These are phyloP conservation scores for Candolleomyces eurysporus DNA, from an alignment of 768 basidiomycete genomes.

Conservation along the genomic window DNA sequence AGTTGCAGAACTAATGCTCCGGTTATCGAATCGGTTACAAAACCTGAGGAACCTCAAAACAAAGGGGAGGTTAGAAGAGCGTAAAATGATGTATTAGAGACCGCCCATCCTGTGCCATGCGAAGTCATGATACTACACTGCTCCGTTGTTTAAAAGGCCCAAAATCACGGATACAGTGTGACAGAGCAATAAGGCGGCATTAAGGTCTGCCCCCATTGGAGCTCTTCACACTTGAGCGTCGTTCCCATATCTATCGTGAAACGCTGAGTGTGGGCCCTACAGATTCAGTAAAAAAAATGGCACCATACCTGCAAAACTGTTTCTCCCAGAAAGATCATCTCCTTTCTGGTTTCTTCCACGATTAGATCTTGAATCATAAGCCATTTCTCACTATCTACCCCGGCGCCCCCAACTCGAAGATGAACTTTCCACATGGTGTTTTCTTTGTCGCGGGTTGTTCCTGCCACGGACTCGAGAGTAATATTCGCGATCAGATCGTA, in stretches of 20 bases:
- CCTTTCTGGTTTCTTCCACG: slow-evolving; percentile 93
- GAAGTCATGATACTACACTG: background rate
- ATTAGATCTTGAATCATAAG: slow-evolving; percentile 95
- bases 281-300: background rate
- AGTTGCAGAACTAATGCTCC: slow-evolving; percentile 12
- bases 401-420: slow-evolving; percentile 70
- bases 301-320: slow-evolving; percentile 83
- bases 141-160: background rate
- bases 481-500: slow-evolving; percentile 98
- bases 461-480: slow-evolving; percentile 91
- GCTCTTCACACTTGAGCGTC: slow-evolving; percentile 33
- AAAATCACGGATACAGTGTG: slow-evolving; percentile 4
- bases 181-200: slow-evolving; percentile 3
- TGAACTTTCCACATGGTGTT: slow-evolving; percentile 93
- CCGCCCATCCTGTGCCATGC: background rate
- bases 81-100: background rate
- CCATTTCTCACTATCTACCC: slow-evolving; percentile 89
- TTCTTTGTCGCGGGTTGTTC: slow-evolving; percentile 92
- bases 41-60: slow-evolving; percentile 17
- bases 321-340: slow-evolving; percentile 98
- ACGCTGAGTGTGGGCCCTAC: slow-evolving; percentile 12
- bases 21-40: slow-evolving; percentile 9
- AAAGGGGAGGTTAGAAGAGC: slow-evolving; percentile 9
- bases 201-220: slow-evolving; percentile 21
- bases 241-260: slow-evolving; percentile 59